These are phyloP conservation scores for Penicillium simplicissimum DNA, from an alignment of 495 filamentous ascomycete species.

Conservation along the genomic window DNA sequence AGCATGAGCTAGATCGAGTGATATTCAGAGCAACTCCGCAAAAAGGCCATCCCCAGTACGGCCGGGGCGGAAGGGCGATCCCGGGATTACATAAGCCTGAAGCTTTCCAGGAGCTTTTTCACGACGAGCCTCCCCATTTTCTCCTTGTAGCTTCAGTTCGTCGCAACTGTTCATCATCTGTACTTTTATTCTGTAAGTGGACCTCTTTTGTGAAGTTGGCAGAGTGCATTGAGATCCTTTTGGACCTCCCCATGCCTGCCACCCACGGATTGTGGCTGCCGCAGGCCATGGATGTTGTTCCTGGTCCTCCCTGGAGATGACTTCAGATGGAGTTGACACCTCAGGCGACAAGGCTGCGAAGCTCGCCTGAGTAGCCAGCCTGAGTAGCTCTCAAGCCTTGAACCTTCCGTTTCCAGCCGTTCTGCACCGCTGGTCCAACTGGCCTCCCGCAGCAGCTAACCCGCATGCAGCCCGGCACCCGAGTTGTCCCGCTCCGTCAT, in stretches of 20 bases:
- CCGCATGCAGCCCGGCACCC: slow-evolving; percentile 29
- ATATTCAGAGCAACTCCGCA: neutral
- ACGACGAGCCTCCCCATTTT: slow-evolving; percentile 31
- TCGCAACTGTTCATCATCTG: slow-evolving; percentile 17
- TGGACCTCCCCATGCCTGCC: neutral
- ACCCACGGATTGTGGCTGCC: neutral
- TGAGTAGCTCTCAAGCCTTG: no score
- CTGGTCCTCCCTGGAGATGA: slow-evolving; percentile 4
- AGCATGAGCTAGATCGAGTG: neutral
- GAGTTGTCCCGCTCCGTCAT: slow-evolving; percentile 38
- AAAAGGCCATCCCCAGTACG: neutral
- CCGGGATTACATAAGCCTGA: slow-evolving; percentile 6
- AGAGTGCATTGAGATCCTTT: neutral
- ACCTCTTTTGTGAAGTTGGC: neutral
- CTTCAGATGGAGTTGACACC: neutral
- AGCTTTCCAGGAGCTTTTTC: slow-evolving; percentile 23
- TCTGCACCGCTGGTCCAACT: slow-evolving; percentile 24
- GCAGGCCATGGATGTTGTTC: neutral
- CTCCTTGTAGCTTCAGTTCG: slow-evolving; percentile 22
- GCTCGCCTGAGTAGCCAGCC: neutral
- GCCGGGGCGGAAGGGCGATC: slow-evolving; percentile 3
- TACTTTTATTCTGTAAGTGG: slow-evolving; percentile 26
- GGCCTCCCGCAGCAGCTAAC: slow-evolving; percentile 28
- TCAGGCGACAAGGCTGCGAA: slow-evolving; percentile 1
- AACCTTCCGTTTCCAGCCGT: slow-evolving; percentile 1